Percentiles rank a stretch among this genome's conserved stretches.
These are phyloP conservation scores for Blastobotrys serpentis DNA, from an alignment of 1,139 yeast genomes.

Conservation along the genomic window DNA sequence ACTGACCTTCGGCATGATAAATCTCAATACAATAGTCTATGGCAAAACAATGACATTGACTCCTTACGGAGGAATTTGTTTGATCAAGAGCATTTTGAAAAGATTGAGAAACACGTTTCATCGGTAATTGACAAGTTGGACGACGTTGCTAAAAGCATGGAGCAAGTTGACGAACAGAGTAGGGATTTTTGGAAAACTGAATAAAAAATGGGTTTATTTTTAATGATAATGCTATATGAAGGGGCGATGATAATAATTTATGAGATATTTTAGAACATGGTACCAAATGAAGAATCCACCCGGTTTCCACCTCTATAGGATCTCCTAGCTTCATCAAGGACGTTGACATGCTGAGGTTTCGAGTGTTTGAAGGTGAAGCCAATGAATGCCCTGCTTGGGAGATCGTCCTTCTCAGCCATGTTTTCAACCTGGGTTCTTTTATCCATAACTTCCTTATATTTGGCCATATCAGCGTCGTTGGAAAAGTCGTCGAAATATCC, in stretches of 20 bases:
- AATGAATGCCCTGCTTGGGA: slow-evolving; percentile 70
- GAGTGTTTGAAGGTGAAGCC: slow-evolving; percentile 94
- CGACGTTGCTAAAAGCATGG: slow-evolving; percentile 44
- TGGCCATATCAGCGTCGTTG: slow-evolving; percentile 95
- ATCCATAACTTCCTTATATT: slow-evolving; percentile 93
- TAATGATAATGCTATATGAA: neutral
- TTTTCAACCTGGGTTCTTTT: slow-evolving; percentile 83
- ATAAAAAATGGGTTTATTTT: neutral
- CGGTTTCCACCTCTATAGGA: slow-evolving; percentile 20
- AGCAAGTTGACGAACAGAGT: slow-evolving; percentile 37
- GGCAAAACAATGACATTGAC: slow-evolving; percentile 39
- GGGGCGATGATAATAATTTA: slow-evolving; percentile 1
- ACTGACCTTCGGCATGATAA: slow-evolving; percentile 33
- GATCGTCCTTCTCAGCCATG: slow-evolving; percentile 62
- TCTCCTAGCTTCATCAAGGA: slow-evolving; percentile 22
- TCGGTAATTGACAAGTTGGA: slow-evolving; percentile 44
- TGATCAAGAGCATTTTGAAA: slow-evolving; percentile 45
- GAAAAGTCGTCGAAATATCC: slow-evolving; percentile 98
- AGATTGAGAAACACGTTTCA: slow-evolving; percentile 43
- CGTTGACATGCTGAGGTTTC: slow-evolving; percentile 26
- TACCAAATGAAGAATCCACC: slow-evolving; percentile 27
- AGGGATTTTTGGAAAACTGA: slow-evolving; percentile 32
- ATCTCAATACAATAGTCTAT: slow-evolving; percentile 30
- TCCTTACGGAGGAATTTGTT: slow-evolving; percentile 42
- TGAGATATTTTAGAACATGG: slow-evolving; percentile 25